Conservation (phyloP, 1,284 basidiomycete species). For the Meripilus lineatus region DNA sequence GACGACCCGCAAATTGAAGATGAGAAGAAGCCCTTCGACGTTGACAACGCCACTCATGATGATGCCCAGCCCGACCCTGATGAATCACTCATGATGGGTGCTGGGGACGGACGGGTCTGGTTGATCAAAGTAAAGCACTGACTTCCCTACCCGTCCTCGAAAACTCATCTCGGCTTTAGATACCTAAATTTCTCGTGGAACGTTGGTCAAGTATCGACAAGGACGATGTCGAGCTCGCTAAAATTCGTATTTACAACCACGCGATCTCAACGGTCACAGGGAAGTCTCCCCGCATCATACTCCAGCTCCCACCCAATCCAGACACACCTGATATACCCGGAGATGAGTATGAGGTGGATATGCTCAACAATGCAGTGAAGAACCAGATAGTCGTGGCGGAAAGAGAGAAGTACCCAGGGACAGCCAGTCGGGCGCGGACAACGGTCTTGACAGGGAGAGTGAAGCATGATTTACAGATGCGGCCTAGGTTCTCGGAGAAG, state of each 20-base stretch:
- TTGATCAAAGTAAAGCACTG: constrained; percentile 58
- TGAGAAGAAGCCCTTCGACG: constrained; percentile 68
- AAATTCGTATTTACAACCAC: constrained; percentile 65
- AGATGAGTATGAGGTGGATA: constrained; percentile 72
- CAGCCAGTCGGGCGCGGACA: constrained; percentile 52
- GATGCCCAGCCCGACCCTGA: constrained; percentile 70
- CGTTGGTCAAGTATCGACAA: constrained; percentile 59
- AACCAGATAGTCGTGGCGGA: constrained; percentile 78
- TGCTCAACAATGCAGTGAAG: constrained; percentile 70
- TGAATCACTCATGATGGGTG: constrained; percentile 67
- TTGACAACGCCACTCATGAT: constrained; percentile 42
- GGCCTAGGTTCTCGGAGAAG: constrained; percentile 55
- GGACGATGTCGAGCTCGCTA: constrained; percentile 67
- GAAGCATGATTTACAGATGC: constrained; percentile 69
- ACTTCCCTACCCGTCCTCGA: not conserved
- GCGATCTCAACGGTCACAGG: constrained; percentile 34
- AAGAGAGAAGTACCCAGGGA: constrained; percentile 58
- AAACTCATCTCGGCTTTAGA: constrained; percentile 32
- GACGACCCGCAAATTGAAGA: constrained; percentile 36
- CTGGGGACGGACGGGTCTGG: constrained; percentile 71
- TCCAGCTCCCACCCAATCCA: constrained; percentile 59
- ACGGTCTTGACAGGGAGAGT: constrained; percentile 72
- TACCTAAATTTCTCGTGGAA: constrained; percentile 68
- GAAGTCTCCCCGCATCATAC: constrained; percentile 56
- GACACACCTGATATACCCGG: constrained; percentile 39